phyloP scores from a whole-genome alignment of 208 protist species.

The Leishmania gerbilli region DNA sequence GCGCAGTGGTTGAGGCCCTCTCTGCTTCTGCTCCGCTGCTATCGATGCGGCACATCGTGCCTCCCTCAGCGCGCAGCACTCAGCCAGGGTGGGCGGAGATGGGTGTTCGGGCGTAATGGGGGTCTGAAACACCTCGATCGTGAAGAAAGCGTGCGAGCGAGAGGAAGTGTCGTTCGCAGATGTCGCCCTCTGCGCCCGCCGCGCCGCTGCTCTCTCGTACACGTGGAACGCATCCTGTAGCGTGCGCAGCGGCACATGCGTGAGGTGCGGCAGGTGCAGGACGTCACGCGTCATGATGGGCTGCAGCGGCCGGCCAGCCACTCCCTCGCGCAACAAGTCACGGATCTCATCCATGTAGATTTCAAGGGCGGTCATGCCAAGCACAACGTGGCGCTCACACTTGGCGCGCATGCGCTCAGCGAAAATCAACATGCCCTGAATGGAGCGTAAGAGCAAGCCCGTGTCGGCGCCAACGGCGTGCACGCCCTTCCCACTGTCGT shows the following conservation, averaged over 20 bases:
- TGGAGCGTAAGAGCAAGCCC: conserved; percentile 69
- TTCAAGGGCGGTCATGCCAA: conserved; percentile 73
- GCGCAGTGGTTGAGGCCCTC: neutral
- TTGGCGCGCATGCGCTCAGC: conserved; percentile 17
- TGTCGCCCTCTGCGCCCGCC: conserved; percentile 62
- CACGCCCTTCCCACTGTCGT: conserved; percentile 12
- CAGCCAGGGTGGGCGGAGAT: neutral
- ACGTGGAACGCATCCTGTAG: neutral
- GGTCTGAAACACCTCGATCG: conserved; percentile 78
- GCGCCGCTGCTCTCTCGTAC: conserved; percentile 23
- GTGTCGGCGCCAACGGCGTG: conserved; percentile 31
- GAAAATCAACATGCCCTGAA: conserved; percentile 66
- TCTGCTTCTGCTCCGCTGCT: conserved; percentile 36
- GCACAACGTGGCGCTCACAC: conserved; percentile 43
- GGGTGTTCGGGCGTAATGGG: conserved; percentile 20
- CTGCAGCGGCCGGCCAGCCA: conserved; percentile 22
- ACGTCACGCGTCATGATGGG: conserved; percentile 45
- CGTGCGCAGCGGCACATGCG: conserved; percentile 29
- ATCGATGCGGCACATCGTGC: conserved; percentile 16
- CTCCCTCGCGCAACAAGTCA: conserved; percentile 53
- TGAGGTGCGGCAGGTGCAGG: conserved; percentile 49
- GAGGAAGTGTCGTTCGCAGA: conserved; percentile 85
- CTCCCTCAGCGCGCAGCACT: neutral
- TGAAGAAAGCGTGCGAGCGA: conserved; percentile 88
- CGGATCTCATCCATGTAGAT: conserved; percentile 82